Percentiles rank a stretch among this genome's conserved stretches.
Evolutionary conservation across 495 filamentous ascomycete species (phyloP).

Genomic region (Bathelium albidoporum): DNA sequence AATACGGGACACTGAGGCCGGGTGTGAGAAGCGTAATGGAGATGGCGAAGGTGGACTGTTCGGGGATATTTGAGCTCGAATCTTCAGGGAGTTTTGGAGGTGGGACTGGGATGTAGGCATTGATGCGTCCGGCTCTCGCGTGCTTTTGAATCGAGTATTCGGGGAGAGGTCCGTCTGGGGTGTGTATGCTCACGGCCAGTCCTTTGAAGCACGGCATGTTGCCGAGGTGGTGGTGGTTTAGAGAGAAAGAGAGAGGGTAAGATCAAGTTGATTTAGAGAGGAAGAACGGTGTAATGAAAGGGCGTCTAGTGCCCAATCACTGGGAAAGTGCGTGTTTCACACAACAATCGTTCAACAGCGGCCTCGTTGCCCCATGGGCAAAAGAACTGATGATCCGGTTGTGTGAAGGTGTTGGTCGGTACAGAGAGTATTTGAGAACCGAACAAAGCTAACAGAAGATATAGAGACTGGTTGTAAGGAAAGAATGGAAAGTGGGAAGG

Average conservation of each 20-base stretch:
- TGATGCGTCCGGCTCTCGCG: slow-evolving; percentile 80
- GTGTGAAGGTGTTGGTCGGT: not conserved
- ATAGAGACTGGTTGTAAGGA: not conserved
- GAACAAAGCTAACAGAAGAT: not conserved
- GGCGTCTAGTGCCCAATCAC: not conserved
- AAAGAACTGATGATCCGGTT: not conserved
- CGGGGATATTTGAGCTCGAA: slow-evolving; percentile 58
- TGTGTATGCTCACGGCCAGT: slow-evolving; percentile 92
- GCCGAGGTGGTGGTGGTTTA: not conserved
- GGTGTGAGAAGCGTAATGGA: slow-evolving; percentile 92
- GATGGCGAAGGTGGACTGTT: slow-evolving; percentile 89
- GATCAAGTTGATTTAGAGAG: not conserved
- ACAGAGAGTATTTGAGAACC: not conserved
- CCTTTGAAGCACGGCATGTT: slow-evolving; percentile 97
- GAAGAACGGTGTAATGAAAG: not conserved
- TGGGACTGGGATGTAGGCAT: slow-evolving; percentile 91
- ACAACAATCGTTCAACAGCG: not conserved
- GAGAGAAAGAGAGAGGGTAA: not conserved
- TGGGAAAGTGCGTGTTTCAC: not conserved
- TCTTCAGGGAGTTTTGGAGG: slow-evolving; percentile 65
- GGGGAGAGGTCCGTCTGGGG: slow-evolving; percentile 73
- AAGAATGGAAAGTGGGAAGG: not conserved
- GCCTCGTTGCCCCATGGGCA: not conserved
- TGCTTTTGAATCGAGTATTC: slow-evolving; percentile 95
- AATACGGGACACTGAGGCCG: slow-evolving; percentile 80